A percentile compares a stretch with the other conserved stretches of the same genome.
Conservation (phyloP, 805 yeast species). For the Yarrowia porcina region DNA sequence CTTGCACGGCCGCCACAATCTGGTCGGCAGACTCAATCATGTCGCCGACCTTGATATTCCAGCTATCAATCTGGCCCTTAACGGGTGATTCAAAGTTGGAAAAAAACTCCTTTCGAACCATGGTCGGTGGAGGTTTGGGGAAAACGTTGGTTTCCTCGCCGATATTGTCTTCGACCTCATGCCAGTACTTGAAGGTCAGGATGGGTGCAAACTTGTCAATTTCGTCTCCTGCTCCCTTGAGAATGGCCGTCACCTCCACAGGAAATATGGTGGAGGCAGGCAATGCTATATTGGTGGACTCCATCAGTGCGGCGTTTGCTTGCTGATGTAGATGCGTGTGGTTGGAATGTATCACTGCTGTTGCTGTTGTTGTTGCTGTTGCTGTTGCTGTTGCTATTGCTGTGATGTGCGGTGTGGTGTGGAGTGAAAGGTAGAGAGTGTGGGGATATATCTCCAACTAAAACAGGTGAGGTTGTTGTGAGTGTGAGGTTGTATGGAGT, state of each 20-base stretch:
- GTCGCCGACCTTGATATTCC: slow-evolving; percentile 57
- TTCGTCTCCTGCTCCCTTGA: slow-evolving; percentile 45
- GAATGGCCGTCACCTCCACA: slow-evolving; percentile 54
- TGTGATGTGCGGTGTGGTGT: too few species aligned
- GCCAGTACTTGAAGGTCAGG: slow-evolving; percentile 64
- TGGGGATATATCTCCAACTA: not conserved
- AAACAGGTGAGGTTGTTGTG: slow-evolving; percentile 12
- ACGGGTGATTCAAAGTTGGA: slow-evolving; percentile 74
- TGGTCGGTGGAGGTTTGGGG: slow-evolving; percentile 28
- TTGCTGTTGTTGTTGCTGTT: not conserved
- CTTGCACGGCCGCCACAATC: slow-evolving; percentile 56
- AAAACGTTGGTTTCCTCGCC: slow-evolving; percentile 36
- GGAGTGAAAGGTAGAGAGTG: not conserved
- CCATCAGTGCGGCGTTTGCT: not conserved
- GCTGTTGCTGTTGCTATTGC: not conserved
- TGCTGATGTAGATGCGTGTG: not conserved
- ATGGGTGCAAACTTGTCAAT: slow-evolving; percentile 54
- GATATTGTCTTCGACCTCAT: slow-evolving; percentile 43
- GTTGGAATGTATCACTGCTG: too few species aligned
- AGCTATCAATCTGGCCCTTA: slow-evolving; percentile 58
- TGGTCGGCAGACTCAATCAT: slow-evolving; percentile 49
- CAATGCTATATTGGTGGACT: slow-evolving; percentile 48
- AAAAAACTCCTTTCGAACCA: slow-evolving; percentile 40
- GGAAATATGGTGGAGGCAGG: slow-evolving; percentile 70
- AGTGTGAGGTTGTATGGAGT: slow-evolving; percentile 15